Evolutionary conservation across 352 stramenopile genomes (phyloP).

Genomic region (Phytophthora idaei): DNA sequence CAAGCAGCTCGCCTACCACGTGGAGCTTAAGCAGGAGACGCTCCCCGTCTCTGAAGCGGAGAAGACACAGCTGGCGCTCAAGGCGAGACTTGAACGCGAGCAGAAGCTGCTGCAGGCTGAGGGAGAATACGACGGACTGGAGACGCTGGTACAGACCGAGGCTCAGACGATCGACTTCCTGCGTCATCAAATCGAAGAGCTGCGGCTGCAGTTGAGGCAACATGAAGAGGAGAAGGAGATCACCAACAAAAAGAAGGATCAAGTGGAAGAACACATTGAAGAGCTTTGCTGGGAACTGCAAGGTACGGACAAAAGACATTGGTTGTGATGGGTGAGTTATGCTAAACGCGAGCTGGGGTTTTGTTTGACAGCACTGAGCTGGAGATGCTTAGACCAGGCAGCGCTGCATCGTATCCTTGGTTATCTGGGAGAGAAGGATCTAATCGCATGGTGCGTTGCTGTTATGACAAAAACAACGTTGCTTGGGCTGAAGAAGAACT

Average conservation of each 20-base stretch:
- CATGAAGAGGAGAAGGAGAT: slow-evolving; percentile 47
- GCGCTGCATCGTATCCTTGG: slow-evolving; percentile 37
- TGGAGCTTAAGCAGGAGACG: slow-evolving; percentile 72
- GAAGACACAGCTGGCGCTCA: slow-evolving; percentile 54
- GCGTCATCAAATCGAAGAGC: slow-evolving; percentile 63
- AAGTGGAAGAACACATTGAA: slow-evolving; percentile 56
- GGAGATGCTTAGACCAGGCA: slow-evolving; percentile 49
- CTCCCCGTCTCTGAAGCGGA: slow-evolving; percentile 40
- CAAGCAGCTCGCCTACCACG: slow-evolving; percentile 77
- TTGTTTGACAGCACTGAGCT: slow-evolving; percentile 45
- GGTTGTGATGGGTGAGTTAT: neutral
- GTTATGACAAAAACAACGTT: neutral
- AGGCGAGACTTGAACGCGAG: slow-evolving; percentile 54
- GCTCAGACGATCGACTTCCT: slow-evolving; percentile 52
- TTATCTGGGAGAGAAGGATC: slow-evolving; percentile 36
- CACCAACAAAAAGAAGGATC: slow-evolving; percentile 41
- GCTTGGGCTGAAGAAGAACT: neutral
- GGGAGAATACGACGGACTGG: slow-evolving; percentile 42
- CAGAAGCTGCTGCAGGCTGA: slow-evolving; percentile 42
- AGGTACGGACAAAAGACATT: slow-evolving; percentile 33
- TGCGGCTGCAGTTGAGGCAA: slow-evolving; percentile 44
- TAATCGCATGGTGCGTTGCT: slow-evolving; percentile 44
- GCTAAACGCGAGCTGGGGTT: neutral
- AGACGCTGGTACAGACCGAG: slow-evolving; percentile 55
- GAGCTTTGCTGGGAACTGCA: slow-evolving; percentile 72